Percentiles rank a stretch among this genome's conserved stretches.
Evolutionary conservation across 75 land plant genomes (phyloP).

Genomic region (Pinus albicaulis): DNA sequence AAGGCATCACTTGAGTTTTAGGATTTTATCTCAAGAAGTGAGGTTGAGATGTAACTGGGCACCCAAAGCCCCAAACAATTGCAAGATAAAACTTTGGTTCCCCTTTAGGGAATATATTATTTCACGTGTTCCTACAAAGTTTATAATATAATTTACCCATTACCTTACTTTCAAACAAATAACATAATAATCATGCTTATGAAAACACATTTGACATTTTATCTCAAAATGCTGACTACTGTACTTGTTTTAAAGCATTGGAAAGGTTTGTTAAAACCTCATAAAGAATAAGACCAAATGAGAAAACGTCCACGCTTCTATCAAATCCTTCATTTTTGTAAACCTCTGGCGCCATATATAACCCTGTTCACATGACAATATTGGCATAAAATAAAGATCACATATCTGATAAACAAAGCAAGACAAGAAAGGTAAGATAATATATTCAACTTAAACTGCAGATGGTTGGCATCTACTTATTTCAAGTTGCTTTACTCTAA

Average conservation of each 20-base stretch:
- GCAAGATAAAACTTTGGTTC: not conserved
- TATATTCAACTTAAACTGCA: not conserved
- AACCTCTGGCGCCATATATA: slow-evolving; percentile 87
- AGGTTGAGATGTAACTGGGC: too few species aligned
- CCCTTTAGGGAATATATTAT: not conserved
- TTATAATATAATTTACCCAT: not conserved
- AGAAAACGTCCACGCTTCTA: slow-evolving; percentile 77
- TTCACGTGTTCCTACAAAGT: not conserved
- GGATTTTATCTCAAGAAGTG: too few species aligned
- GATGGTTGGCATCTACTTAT: not conserved
- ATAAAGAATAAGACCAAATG: slow-evolving; percentile 84
- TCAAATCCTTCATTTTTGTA: slow-evolving; percentile 64
- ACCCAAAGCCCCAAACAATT: too few species aligned
- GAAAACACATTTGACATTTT: not conserved
- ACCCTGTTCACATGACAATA: slow-evolving; percentile 37
- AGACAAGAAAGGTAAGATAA: not conserved
- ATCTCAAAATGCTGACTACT: not conserved
- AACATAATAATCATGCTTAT: not conserved
- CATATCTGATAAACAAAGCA: too few species aligned
- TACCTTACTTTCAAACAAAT: not conserved
- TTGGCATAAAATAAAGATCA: not conserved
- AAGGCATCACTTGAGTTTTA: too few species aligned
- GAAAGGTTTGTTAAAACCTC: slow-evolving; percentile 50
- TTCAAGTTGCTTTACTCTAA: not conserved
- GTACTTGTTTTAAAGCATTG: not conserved